Evolutionary conservation across 495 filamentous ascomycete genomes (phyloP), one percentile per base, ranked within the genome.

Genomic region (Tuber magnatum): DNA sequence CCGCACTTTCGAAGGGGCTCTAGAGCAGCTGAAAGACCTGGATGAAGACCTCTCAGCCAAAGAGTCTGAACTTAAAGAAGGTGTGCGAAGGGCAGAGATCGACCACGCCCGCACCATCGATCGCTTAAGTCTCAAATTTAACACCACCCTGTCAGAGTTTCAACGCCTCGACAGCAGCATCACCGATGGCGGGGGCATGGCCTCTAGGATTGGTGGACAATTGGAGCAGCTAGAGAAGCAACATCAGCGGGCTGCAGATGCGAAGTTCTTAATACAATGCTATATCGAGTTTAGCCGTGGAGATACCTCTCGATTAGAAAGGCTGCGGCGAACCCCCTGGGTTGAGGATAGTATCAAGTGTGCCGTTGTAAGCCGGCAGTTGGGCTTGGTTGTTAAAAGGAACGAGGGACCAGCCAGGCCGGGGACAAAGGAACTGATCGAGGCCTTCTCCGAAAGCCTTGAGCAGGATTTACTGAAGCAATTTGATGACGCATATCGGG

Each of bases 391-490:
- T 61, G 78, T 80, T 32, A 82, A 80, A 39, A 77, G 81, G 48
- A 82, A 73, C 20, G 81, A 83, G 61, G 81, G 77, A 10, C 35
- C 24, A 86, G 6, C 85, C 89, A 7, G 93, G 97, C 73, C 75
- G 22, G 80, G 77, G 43, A 94, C 94, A 7, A 88, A 92, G 74
- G 94, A 97, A 82, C 88, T 96, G 40, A 92, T 99, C 71, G 96
- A 99, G 83, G 97, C 97, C 80, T 99, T 97, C 84, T 94, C 92
- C 0, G 96, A 99, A 84, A 93, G 90, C 0, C 84, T 99, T 75
- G 96, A 99, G 84, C 96, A 97, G 80, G 96, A 99, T 81, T 85
- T 99, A 41, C 85, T 99, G 70, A 92, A 93, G 83, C 93, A 97
- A 80, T 99, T 99, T 84, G 96, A 99, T 85, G 92, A 94, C 76